Base-by-base conservation (phyloP, 164 flowering plant species). In the Chimonanthus salicifolius region DNA sequence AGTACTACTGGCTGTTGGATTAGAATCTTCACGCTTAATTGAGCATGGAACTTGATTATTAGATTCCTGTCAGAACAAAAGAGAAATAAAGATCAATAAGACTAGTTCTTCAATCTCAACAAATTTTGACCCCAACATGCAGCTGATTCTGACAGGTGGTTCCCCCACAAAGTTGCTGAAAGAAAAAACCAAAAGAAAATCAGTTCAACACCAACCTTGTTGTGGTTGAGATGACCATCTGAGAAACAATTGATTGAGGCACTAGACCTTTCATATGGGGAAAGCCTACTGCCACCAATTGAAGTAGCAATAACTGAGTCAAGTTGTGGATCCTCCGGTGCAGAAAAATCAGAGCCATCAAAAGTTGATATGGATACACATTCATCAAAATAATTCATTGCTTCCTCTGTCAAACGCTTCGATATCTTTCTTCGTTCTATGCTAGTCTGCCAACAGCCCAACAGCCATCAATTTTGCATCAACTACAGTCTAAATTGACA, bases 311-410 rank as follows among this genome's bases (percentile, higher is more conserved):
- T 80, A 68, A 70, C 72, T 15, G 73, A 63, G 68, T 66, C 76
- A 47, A 71, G 47, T 15, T 82, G 82, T 54, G 89, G 88, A 68
- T 90, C 96, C 76, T 94, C 98, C 51, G 78, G 78, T 44, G 95
- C 84, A 69, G 97, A 92, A 80, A 92, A 89, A 80, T 94, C 97
- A 49, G 97, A 90, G 79, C 90, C 83, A 78, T 92, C 97, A 82
- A 94, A 92, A 69, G 97, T 89, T 64, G 98, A 92, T 77, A 90
- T 83, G 11, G 98, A 94, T 68, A 92, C 93, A 77, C 94, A 92
- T 78, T 94, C 98, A 71, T 94, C 98, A 82, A 94, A 94, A 80
- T 92, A 92, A 51, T 90, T 84, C 91, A 90, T 70, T 46, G 97
- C 94, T 76, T 90, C 98, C 73, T 89, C 97, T 18, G 83, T 84